phyloP scores from a whole-genome alignment of 257 asterid species.

The Solanum okadae region DNA sequence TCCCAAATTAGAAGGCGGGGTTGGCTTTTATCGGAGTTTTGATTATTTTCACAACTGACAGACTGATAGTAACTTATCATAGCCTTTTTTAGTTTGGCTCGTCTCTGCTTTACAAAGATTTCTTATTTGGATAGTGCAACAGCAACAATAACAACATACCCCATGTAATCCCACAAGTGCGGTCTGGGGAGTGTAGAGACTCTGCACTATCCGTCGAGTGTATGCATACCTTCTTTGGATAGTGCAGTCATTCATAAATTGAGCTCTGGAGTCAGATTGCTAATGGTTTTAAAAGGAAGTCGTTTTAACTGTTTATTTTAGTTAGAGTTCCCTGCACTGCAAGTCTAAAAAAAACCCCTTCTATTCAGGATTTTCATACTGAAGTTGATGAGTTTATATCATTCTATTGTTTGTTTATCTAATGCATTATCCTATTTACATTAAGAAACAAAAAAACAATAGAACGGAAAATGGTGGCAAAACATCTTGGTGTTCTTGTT shows the following conservation, averaged over 20 bases:
- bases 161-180: background rate
- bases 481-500: background rate
- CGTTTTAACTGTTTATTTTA: background rate
- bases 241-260: background rate
- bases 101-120: background rate
- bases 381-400: background rate
- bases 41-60: background rate
- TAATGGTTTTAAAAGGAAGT: background rate
- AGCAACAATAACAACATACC: background rate
- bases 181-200: background rate
- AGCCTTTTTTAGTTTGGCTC: background rate
- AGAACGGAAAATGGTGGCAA: background rate
- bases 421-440: background rate
- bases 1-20: background rate
- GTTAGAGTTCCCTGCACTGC: background rate
- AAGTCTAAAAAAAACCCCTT: background rate
- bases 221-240: background rate
- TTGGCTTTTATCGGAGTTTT: background rate
- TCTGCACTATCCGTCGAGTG: background rate
- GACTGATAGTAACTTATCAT: background rate
- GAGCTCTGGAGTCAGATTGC: background rate
- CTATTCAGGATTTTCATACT: background rate
- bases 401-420: background rate
- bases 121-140: background rate
- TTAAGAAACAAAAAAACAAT: background rate